A percentile compares a stretch with the other conserved stretches of the same genome.
phyloP scores from a whole-genome alignment of 2,329 filamentous ascomycete genomes.

The Cercospora beticola region DNA sequence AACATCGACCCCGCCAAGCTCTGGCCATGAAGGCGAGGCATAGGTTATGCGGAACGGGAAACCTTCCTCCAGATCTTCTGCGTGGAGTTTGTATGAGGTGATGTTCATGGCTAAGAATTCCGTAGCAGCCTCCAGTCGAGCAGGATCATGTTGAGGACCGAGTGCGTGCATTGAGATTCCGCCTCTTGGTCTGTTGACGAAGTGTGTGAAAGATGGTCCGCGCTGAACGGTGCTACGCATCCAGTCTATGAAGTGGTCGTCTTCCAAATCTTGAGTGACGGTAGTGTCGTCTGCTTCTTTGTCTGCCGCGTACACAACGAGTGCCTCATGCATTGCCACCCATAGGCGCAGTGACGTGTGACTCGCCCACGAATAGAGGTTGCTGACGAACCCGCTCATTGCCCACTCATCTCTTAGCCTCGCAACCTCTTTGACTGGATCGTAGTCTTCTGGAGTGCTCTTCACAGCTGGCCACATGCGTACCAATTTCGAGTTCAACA shows the following conservation, averaged over 20 bases:
- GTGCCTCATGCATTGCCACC: not conserved
- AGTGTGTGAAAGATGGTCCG: not conserved
- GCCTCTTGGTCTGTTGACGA: constrained; percentile 33
- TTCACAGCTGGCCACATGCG: constrained; percentile 17
- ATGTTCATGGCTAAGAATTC: not conserved
- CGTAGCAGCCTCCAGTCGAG: not conserved
- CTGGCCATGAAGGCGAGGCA: not conserved
- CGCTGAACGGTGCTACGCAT: not conserved
- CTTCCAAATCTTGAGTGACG: not conserved
- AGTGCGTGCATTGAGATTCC: constrained; percentile 27
- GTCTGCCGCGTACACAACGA: not conserved
- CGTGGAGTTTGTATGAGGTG: not conserved
- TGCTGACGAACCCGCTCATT: not conserved
- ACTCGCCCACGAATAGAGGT: constrained; percentile 2
- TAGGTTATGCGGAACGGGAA: not conserved
- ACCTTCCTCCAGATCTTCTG: not conserved
- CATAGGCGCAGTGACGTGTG: constrained; percentile 14
- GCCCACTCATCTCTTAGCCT: not conserved
- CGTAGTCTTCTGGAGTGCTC: constrained; percentile 6
- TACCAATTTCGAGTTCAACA: constrained; percentile 11
- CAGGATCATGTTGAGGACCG: not conserved
- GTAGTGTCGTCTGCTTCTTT: not conserved
- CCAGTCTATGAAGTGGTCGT: not conserved
- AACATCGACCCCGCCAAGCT: not conserved
- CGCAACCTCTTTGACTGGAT: not conserved